phyloP scores from a whole-genome alignment of 2,329 filamentous ascomycete genomes.

The Cordyceps fumosorosea region DNA sequence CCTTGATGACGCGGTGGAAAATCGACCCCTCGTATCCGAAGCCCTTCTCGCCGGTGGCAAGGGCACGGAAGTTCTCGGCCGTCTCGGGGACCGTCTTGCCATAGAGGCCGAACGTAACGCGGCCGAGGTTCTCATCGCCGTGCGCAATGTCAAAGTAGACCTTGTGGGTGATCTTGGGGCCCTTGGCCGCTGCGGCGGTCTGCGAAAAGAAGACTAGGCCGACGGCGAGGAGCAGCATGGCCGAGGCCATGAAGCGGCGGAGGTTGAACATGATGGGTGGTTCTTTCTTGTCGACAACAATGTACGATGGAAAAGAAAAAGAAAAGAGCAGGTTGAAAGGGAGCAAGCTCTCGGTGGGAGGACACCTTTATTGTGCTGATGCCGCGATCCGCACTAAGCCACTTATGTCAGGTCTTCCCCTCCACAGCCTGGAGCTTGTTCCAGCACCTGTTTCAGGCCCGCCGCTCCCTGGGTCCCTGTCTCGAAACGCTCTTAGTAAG shows the following conservation, averaged over 20 bases:
- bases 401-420: constrained; percentile 3
- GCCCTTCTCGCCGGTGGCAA: constrained; percentile 80
- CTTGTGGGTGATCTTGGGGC: constrained; percentile 94
- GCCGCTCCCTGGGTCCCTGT: not conserved
- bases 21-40: constrained; percentile 74
- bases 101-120: constrained; percentile 76
- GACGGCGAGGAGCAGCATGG: constrained; percentile 70
- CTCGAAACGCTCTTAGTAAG: not conserved
- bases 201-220: constrained; percentile 70
- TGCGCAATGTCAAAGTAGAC: constrained; percentile 82
- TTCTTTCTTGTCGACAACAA: not conserved
- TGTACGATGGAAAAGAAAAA: constrained; percentile 5
- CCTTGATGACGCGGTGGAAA: constrained; percentile 88
- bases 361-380: constrained; percentile 13
- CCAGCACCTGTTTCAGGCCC: constrained; percentile 11
- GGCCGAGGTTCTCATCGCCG: constrained; percentile 66
- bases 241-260: constrained; percentile 62
- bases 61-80: constrained; percentile 66
- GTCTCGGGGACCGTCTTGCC: constrained; percentile 81
- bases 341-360: constrained; percentile 10
- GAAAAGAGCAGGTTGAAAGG: constrained; percentile 10
- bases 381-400: constrained; percentile 10
- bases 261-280: constrained; percentile 63
- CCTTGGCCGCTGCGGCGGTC: constrained; percentile 67
- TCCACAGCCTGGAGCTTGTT: not conserved